These are phyloP conservation scores for Russula abietina DNA, from an alignment of 768 basidiomycete species.

Conservation along the genomic window DNA sequence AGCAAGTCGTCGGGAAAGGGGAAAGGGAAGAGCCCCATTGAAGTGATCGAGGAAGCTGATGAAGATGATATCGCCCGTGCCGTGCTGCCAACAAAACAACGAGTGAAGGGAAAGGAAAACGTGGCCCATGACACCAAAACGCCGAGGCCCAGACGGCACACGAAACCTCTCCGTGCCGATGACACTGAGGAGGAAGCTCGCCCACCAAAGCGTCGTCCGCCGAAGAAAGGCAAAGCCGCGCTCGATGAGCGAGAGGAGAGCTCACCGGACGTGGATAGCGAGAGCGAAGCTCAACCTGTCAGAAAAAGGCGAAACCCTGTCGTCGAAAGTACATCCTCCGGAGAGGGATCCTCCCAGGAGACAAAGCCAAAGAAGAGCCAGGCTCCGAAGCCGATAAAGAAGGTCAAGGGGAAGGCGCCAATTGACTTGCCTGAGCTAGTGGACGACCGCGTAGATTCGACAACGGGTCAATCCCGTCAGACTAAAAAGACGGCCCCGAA, in stretches of 20 bases:
- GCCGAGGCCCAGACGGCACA: slow-evolving; percentile 12
- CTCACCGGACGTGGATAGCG: slow-evolving; percentile 6
- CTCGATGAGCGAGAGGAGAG: slow-evolving; percentile 16
- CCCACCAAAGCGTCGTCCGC: slow-evolving; percentile 13
- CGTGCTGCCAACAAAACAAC: slow-evolving; percentile 27
- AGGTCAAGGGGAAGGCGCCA: background rate
- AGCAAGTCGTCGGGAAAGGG: slow-evolving; percentile 26
- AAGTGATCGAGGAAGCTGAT: slow-evolving; percentile 30
- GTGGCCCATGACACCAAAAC: slow-evolving; percentile 9
- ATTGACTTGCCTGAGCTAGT: slow-evolving; percentile 5
- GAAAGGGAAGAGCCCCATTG: slow-evolving; percentile 27
- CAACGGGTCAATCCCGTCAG: background rate
- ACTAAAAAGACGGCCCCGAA: slow-evolving; percentile 1
- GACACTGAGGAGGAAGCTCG: slow-evolving; percentile 23
- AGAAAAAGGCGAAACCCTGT: slow-evolving; percentile 5
- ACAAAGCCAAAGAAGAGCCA: background rate
- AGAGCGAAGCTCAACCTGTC: slow-evolving; percentile 2
- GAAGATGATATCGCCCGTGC: slow-evolving; percentile 28
- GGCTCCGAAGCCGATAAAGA: background rate
- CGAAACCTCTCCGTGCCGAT: slow-evolving; percentile 14
- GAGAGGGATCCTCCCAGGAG: slow-evolving; percentile 6
- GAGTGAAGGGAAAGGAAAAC: slow-evolving; percentile 31
- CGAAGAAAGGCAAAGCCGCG: slow-evolving; percentile 10
- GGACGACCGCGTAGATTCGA: slow-evolving; percentile 14
- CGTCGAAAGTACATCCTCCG: slow-evolving; percentile 2